These are phyloP conservation scores for Centaurea solstitialis DNA, from an alignment of 129 eudicot genomes.

Conservation along the genomic window DNA sequence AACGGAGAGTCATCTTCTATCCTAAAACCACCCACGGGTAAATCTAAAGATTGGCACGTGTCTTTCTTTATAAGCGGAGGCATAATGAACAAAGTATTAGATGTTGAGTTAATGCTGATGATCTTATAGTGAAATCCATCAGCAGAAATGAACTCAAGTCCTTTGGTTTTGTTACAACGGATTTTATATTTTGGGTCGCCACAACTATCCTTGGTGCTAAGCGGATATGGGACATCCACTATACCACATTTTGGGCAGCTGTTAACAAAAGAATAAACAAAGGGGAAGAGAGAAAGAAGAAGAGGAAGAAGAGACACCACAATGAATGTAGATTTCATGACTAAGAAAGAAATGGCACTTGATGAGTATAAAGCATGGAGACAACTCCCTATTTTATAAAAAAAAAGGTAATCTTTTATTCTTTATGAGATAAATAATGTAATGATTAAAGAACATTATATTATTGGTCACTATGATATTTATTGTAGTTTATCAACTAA, in stretches of 20 bases:
- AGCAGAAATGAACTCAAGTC: slow-evolving; percentile 41
- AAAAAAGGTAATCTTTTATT: not conserved
- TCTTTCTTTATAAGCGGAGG: slow-evolving; percentile 30
- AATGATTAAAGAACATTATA: not conserved
- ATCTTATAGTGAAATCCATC: slow-evolving; percentile 38
- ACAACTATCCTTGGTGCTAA: slow-evolving; percentile 45
- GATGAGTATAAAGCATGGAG: not conserved
- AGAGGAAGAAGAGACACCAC: slow-evolving; percentile 24
- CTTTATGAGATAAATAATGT: not conserved
- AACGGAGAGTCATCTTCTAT: slow-evolving; percentile 45
- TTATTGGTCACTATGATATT: slow-evolving; percentile 1
- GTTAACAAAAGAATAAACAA: not conserved
- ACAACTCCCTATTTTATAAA: not conserved
- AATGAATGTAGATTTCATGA: not conserved
- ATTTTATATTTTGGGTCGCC: slow-evolving; percentile 43
- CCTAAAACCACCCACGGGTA: slow-evolving; percentile 37
- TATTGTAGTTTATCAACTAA: no score
- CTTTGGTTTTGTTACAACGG: slow-evolving; percentile 34
- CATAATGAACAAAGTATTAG: slow-evolving; percentile 20
- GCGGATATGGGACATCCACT: slow-evolving; percentile 44
- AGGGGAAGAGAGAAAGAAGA: slow-evolving; percentile 19
- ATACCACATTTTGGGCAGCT: slow-evolving; percentile 51
- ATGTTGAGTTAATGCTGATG: slow-evolving; percentile 36
- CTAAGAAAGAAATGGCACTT: not conserved
- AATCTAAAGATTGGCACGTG: slow-evolving; percentile 45